Conservation (phyloP, 2,329 filamentous ascomycete species). For the Cyphellophora attinorum region DNA sequence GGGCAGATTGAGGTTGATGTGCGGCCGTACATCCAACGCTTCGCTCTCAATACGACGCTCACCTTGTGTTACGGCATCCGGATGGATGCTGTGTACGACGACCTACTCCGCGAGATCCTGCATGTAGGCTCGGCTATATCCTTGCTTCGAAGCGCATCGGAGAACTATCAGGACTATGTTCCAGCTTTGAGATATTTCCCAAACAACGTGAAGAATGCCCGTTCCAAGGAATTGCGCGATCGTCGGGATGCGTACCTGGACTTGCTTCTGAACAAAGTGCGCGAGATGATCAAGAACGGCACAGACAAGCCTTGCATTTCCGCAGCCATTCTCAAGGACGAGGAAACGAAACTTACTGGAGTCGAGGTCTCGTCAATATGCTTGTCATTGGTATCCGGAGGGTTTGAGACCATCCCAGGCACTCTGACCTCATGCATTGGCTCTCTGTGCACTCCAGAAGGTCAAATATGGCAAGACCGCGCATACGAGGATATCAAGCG, state of each 20-base stretch:
- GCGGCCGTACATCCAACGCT: constrained; percentile 58
- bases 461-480: constrained; percentile 56
- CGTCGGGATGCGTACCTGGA: constrained; percentile 56
- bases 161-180: constrained; percentile 73
- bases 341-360: constrained; percentile 54
- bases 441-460: constrained; percentile 52
- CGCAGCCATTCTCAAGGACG: constrained; percentile 56
- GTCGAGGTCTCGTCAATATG: constrained; percentile 67
- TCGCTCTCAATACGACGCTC: constrained; percentile 61
- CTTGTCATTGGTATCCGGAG: constrained; percentile 65
- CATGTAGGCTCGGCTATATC: constrained; percentile 65
- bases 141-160: constrained; percentile 64
- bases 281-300: constrained; percentile 46
- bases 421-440: constrained; percentile 66
- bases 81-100: constrained; percentile 57
- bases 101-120: constrained; percentile 61
- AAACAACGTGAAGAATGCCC: constrained; percentile 44
- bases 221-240: constrained; percentile 51
- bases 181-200: constrained; percentile 55
- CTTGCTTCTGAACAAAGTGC: constrained; percentile 43
- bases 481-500: constrained; percentile 58
- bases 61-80: constrained; percentile 68
- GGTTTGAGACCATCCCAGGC: constrained; percentile 65
- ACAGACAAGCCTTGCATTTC: constrained; percentile 56
- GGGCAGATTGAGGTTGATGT: constrained; percentile 54